phyloP scores from a whole-genome alignment of 371 early-diverging fungal species.

The Nematocida sp. region DNA sequence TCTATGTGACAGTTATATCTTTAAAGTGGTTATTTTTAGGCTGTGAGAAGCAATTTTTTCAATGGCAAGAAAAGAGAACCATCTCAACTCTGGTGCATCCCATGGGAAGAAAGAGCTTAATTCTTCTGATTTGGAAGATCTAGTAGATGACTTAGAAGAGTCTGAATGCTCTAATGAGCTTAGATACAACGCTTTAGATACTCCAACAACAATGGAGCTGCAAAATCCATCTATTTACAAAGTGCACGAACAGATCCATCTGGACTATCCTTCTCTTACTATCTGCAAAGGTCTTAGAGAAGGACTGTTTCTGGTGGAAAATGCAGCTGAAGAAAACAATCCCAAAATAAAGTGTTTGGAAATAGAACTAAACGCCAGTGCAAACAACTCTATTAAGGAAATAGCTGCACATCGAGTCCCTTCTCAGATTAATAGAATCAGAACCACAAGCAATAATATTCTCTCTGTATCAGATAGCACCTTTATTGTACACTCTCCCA shows the following conservation, averaged over 20 bases:
- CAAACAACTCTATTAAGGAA: background rate
- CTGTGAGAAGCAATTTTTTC: too few relatives aligned
- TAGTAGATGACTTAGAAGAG: background rate
- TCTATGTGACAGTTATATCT: too few relatives aligned
- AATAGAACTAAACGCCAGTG: background rate
- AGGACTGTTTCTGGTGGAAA: slow-evolving; percentile 1
- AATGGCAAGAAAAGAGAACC: too few relatives aligned
- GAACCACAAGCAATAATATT: background rate
- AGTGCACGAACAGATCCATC: slow-evolving; percentile 25
- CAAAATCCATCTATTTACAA: slow-evolving; percentile 1
- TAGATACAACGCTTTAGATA: background rate
- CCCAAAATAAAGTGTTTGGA: background rate
- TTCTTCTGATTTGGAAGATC: background rate
- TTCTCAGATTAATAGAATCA: slow-evolving; percentile 10
- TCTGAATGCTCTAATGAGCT: background rate
- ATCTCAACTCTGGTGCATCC: too few relatives aligned
- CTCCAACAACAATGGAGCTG: slow-evolving; percentile 31
- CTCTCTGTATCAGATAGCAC: background rate
- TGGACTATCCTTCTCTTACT: slow-evolving; percentile 38
- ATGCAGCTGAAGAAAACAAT: background rate
- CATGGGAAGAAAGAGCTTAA: too few relatives aligned
- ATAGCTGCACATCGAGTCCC: background rate
- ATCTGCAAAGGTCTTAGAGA: slow-evolving; percentile 4
- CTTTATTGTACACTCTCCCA: background rate
- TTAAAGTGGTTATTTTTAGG: too few relatives aligned